Percentiles rank a stretch among this genome's conserved stretches.
These are phyloP conservation scores for Tieghemostelium lacteum DNA, from an alignment of 78 protist species.

Conservation along the genomic window DNA sequence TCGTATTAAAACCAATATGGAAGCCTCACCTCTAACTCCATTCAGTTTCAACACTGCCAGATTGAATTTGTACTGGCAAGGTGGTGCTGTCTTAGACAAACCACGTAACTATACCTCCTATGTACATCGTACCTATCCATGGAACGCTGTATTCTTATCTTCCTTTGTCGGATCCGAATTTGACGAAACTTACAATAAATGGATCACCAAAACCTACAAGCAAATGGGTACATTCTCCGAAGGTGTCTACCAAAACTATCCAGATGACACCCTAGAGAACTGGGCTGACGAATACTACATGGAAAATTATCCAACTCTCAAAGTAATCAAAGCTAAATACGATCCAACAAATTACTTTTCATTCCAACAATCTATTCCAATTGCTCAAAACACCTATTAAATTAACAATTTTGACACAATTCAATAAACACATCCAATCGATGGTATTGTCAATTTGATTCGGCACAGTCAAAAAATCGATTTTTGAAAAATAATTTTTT, in stretches of 20 bases:
- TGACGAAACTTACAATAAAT: slow-evolving; percentile 17
- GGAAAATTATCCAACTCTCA: background rate
- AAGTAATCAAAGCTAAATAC: slow-evolving; percentile 12
- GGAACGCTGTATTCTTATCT: slow-evolving; percentile 58
- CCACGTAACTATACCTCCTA: slow-evolving; percentile 32
- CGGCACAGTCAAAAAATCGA: too few relatives aligned
- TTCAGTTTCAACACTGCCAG: slow-evolving; percentile 54
- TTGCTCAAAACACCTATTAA: too few relatives aligned
- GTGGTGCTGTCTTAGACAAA: slow-evolving; percentile 41
- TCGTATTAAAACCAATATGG: slow-evolving; percentile 1
- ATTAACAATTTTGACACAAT: too few relatives aligned
- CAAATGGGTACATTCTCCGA: slow-evolving; percentile 2
- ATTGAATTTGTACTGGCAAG: slow-evolving; percentile 58
- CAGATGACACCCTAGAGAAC: background rate
- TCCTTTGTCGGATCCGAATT: background rate
- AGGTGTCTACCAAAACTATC: slow-evolving; percentile 36
- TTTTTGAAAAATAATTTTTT: too few relatives aligned
- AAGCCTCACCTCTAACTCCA: slow-evolving; percentile 29
- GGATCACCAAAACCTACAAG: slow-evolving; percentile 19
- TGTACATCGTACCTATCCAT: slow-evolving; percentile 55
- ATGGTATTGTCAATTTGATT: too few relatives aligned
- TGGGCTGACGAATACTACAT: slow-evolving; percentile 11
- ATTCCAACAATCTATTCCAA: slow-evolving; percentile 28
- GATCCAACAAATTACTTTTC: slow-evolving; percentile 28
- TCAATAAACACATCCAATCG: too few relatives aligned